phyloP scores from a whole-genome alignment of 2,329 filamentous ascomycete genomes.

The Teratosphaeria pseudoeucalypti region DNA sequence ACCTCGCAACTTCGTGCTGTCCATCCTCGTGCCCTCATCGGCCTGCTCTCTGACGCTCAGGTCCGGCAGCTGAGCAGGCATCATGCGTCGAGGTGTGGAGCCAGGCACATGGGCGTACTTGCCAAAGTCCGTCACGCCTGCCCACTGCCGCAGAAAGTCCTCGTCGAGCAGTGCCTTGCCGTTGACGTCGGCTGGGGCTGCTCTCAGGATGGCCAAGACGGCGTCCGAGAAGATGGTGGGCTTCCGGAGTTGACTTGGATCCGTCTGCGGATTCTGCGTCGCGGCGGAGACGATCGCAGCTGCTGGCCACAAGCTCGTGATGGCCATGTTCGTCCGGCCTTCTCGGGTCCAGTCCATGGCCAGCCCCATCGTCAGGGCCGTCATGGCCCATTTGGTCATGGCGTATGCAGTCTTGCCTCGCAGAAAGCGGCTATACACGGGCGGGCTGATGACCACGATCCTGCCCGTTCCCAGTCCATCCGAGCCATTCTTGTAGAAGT shows the following conservation, averaged over 20 bases:
- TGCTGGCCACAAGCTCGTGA: constrained; percentile 76
- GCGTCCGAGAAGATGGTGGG: constrained; percentile 69
- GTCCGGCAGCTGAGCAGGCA: constrained; percentile 61
- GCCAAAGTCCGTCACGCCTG: constrained; percentile 58
- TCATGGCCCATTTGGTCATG: constrained; percentile 69
- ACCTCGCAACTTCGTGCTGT: constrained; percentile 43
- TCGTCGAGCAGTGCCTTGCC: constrained; percentile 67
- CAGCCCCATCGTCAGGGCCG: constrained; percentile 66
- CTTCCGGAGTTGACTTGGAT: constrained; percentile 17
- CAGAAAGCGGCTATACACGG: constrained; percentile 79
- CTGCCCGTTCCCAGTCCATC: constrained; percentile 42
- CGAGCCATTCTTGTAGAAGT: constrained; percentile 42
- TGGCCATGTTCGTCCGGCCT: constrained; percentile 56
- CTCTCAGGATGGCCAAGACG: constrained; percentile 58
- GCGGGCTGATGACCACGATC: constrained; percentile 70
- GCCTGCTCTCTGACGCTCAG: constrained; percentile 66
- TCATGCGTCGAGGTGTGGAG: constrained; percentile 58
- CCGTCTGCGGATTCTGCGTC: constrained; percentile 41
- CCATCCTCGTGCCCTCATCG: constrained; percentile 63
- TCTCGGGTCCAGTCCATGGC: constrained; percentile 71
- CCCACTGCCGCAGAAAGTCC: constrained; percentile 60
- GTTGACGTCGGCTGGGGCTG: constrained; percentile 53
- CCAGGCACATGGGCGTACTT: constrained; percentile 62
- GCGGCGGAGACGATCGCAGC: constrained; percentile 65
- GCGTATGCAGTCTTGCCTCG: constrained; percentile 79